Evolutionary conservation across 306 rosid genomes (phyloP), one percentile per base, ranked within the genome.

Genomic region (Prunus davidiana): DNA sequence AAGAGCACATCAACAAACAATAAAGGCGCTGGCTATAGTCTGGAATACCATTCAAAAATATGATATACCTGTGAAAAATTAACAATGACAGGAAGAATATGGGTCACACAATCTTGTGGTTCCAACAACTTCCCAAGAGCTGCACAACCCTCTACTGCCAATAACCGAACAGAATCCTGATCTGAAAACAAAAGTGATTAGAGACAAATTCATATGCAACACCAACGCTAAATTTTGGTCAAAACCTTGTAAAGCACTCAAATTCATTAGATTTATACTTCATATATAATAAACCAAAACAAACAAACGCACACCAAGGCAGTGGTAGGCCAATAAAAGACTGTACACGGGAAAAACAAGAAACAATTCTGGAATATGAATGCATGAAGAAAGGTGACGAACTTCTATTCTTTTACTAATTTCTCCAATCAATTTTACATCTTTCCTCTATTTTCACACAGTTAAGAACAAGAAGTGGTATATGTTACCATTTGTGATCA

Each of bases 71-170:
- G 99, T 67, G 99, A 96, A 89, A 96, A 96, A 77, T 84, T 96
- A 64, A 92, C 97, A 74, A 96, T 91, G 76, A 96, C 99, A 12
- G 98, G 97, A 49, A 96, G 99, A 76, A 96, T 88, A 81, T 96
- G 99, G 30, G 96, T 81, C 68, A 92, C 91, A 61, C 99, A 96
- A 82, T 96, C 98, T 79, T 88, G 98, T 56, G 96, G 96, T 77
- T 92, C 98, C 93, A 96, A 85, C 74, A 96, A 79, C 87, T 96
- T 96, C 69, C 99, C 99, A 84, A 96, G 95, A 63, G 99, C 90
- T 24, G 99, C 99, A 87, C 97, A 96, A 58, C 98, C 90, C 85
- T 96, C 99, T 19, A 96, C 97, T n/a, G 99, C 99, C 82, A 96
- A 89, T 85, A 96, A 81, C 62, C 99, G 84, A 73, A 96, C 99